A percentile compares a stretch with the other conserved stretches of the same genome.
Evolutionary conservation across 2,329 filamentous ascomycete species (phyloP).

Genomic region (Thermomyces lanuginosus): DNA sequence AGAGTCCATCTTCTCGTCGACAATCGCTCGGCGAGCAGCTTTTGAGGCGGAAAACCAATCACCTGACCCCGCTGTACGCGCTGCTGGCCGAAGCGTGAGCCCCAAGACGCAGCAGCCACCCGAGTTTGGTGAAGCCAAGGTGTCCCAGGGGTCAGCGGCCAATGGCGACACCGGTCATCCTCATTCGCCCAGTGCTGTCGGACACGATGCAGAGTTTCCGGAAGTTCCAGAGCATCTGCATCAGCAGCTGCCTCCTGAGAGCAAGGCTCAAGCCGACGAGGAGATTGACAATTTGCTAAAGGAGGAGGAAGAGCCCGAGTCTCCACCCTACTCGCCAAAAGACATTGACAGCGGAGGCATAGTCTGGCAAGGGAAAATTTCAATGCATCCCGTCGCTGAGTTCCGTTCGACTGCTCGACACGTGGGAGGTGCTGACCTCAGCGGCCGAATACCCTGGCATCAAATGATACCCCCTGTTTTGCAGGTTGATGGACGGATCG

Average conservation of each 20-base stretch:
- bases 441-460: conserved; percentile 50
- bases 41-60: conserved; percentile 16
- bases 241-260: conserved; percentile 25
- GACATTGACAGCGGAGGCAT: conserved; percentile 55
- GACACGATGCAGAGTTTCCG: conserved; percentile 28
- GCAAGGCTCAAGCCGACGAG: conserved; percentile 48
- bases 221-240: conserved; percentile 23
- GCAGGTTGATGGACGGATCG: conserved; percentile 53
- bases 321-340: conserved; percentile 67
- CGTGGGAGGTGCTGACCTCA: conserved; percentile 69
- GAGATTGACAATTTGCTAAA: conserved; percentile 82
- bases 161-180: conserved; percentile 49
- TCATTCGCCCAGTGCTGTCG: conserved; percentile 48
- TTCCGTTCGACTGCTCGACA: conserved; percentile 66
- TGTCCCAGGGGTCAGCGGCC: conserved; percentile 33
- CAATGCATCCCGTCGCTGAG: conserved; percentile 62
- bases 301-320: conserved; percentile 64
- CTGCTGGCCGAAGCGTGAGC: conserved; percentile 9
- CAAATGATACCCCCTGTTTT: conserved; percentile 53
- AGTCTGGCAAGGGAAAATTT: conserved; percentile 60
- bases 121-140: conserved; percentile 18
- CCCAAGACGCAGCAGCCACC: conserved; percentile 11
- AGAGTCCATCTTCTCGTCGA: conserved; percentile 33
- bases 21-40: conserved; percentile 29
- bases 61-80: conserved; percentile 10